These are phyloP conservation scores for Metarhizium brunneum DNA, from an alignment of 2,329 filamentous ascomycete species.

Conservation along the genomic window DNA sequence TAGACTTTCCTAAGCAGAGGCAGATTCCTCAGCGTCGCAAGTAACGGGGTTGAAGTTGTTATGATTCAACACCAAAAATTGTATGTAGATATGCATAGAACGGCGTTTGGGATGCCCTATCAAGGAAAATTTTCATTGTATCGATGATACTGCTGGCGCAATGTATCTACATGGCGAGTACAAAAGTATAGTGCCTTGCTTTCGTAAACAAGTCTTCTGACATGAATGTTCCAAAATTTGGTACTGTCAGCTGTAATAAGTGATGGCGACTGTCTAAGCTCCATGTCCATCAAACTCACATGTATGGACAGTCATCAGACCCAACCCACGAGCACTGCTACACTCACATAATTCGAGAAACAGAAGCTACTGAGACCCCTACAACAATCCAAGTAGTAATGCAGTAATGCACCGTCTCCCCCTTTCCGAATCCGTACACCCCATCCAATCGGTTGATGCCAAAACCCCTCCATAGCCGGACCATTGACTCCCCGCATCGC, in stretches of 20 bases:
- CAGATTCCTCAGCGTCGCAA: slow-evolving; percentile 23
- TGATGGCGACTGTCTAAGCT: too few species aligned
- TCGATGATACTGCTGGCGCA: background rate
- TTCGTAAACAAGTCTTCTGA: background rate
- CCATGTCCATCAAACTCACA: too few species aligned
- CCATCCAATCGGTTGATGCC: background rate
- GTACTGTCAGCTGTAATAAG: too few species aligned
- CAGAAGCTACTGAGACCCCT: too few species aligned
- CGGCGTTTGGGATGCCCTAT: slow-evolving; percentile 3
- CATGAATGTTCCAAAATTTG: too few species aligned
- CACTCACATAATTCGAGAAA: too few species aligned
- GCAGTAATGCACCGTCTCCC: background rate
- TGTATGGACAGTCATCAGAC: too few species aligned
- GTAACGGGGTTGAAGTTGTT: background rate
- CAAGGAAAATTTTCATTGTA: background rate
- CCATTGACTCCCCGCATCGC: background rate
- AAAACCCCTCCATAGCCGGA: background rate
- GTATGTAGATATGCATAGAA: slow-evolving; percentile 4
- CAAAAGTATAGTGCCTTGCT: background rate
- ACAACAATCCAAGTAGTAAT: too few species aligned
- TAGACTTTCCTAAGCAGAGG: slow-evolving; percentile 67
- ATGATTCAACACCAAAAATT: background rate
- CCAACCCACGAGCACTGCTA: too few species aligned
- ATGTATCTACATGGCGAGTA: background rate
- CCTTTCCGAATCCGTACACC: background rate